Evolutionary conservation across 1,139 yeast genomes (phyloP).

Genomic region (Diutina mesorugosa): DNA sequence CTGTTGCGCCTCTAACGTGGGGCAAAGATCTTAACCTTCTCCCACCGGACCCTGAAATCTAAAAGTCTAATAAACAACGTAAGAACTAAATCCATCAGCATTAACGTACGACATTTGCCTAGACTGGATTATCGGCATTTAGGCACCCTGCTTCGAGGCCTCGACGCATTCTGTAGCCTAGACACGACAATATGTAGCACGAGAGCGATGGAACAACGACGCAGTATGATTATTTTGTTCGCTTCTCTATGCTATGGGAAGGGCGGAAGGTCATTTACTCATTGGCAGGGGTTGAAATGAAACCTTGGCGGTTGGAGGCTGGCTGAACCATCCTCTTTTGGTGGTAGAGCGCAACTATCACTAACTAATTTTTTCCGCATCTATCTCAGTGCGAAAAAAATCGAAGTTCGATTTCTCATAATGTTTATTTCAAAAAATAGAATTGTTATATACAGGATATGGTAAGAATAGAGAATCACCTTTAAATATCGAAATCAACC

Average conservation of each 20-base stretch:
- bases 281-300: not conserved
- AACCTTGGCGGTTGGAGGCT: not conserved
- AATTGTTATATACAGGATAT: not conserved
- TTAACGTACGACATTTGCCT: no score
- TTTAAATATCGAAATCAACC: conserved; percentile 1
- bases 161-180: not conserved
- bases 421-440: not conserved
- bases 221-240: not conserved
- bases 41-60: not conserved
- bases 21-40: not conserved
- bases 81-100: no score
- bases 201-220: not conserved
- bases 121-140: no score
- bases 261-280: not conserved
- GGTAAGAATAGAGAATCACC: no score
- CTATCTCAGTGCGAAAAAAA: no score
- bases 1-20: not conserved
- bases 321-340: not conserved
- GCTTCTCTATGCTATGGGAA: not conserved
- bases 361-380: not conserved
- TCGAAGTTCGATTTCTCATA: not conserved
- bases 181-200: not conserved
- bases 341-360: not conserved
- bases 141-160: not conserved
- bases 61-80: no score